Conservation (phyloP, 306 rosid species). For the Quercus wislizeni region DNA sequence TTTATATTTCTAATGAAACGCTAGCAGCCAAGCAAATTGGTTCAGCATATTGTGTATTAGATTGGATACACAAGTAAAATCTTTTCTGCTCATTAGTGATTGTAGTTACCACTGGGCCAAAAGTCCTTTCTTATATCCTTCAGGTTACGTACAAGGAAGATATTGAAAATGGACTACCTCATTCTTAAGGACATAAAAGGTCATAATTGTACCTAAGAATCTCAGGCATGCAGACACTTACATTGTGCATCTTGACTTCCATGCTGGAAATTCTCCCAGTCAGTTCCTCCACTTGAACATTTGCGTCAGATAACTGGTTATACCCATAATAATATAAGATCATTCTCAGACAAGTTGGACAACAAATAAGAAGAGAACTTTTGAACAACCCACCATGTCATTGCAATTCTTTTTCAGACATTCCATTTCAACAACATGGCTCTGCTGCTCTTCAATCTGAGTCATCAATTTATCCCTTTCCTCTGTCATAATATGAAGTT, state of each 20-base stretch:
- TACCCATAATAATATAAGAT: not conserved
- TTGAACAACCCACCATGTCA: conserved; percentile 42
- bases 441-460: conserved; percentile 53
- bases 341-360: not conserved
- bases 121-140: too few species aligned
- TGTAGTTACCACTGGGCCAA: too few species aligned
- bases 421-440: conserved; percentile 43
- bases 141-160: too few species aligned
- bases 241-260: conserved; percentile 58
- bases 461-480: conserved; percentile 56
- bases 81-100: too few species aligned
- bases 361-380: conserved; percentile 17
- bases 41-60: too few species aligned
- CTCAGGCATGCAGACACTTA: conserved; percentile 31
- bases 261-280: conserved; percentile 44
- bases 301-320: conserved; percentile 47
- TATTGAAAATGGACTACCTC: too few species aligned
- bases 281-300: conserved; percentile 55
- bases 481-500: conserved; percentile 37
- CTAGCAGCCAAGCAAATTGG: not conserved
- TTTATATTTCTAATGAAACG: not conserved
- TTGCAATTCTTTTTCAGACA: conserved; percentile 32
- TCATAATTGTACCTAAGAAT: conserved; percentile 4
- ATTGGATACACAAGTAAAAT: too few species aligned
- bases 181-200: not conserved